Evolutionary conservation across 768 basidiomycete species (phyloP), one percentile per base, ranked within the genome.

Genomic region (Collybiopsis confluens): DNA sequence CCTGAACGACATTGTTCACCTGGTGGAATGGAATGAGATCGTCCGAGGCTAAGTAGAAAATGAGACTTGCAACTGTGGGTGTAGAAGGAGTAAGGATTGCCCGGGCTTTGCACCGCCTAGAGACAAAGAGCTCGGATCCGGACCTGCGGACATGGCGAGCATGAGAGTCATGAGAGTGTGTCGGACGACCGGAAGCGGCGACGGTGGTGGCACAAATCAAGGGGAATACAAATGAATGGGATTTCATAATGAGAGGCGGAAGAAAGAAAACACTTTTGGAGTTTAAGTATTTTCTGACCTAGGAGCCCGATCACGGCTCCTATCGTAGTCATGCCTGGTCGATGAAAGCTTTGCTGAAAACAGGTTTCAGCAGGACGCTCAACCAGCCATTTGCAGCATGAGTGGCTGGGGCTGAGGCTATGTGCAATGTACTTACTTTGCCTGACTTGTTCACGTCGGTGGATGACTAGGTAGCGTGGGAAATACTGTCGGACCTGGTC

Each of bases 171-270:
- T 65, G 33, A 76, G 49, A 24, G 61, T 46, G 56, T 58, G 43
- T 56, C 62, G 41, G 13, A 30, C 42, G 50, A 55, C 50, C 55
- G 51, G 67, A 70, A 45, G 66, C 61, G 46, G 61, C 67, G 44
- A 60, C 56, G 30, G 65, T 64, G 49, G 30, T 33, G 41, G 59
- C 59, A 45, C 59, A 58, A 55, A 72, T 59, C 40, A 73, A 62
- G 56, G 75, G 63, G 48, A 81, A 62, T 59, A 74, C 56, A 35
- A 76, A 63, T 58, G 72, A 62, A 49, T 69, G 60, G 57, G 76
- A 54, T 71, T 73, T 79, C 80, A 82, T 81, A 55, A 57, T 78
- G 56, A 50, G 45, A 53, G 42, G 43, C 43, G 51, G 63, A 62
- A 27, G 48, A 58, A 52, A 59, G 58, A 30, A 33, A 33, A 33